These are phyloP conservation scores for Boletus edulis DNA, from an alignment of 768 basidiomycete genomes.

Conservation along the genomic window DNA sequence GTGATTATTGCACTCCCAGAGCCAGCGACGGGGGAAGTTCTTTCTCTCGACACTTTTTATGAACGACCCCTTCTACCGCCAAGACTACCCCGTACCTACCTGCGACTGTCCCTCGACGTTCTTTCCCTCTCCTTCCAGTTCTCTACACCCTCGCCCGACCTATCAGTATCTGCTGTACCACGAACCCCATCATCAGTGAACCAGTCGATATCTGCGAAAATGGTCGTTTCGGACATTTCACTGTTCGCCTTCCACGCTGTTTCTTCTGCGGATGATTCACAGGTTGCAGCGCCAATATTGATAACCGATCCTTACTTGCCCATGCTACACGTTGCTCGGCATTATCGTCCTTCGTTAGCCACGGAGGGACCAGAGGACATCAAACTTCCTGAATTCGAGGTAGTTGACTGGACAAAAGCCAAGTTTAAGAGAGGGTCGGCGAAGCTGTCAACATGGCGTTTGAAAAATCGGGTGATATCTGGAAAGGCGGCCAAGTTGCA, in stretches of 20 bases:
- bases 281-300: slow-evolving; percentile 59
- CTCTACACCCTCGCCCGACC: slow-evolving; percentile 5
- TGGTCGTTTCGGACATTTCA: slow-evolving; percentile 48
- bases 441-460: slow-evolving; percentile 64
- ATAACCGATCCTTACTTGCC: slow-evolving; percentile 70
- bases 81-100: slow-evolving; percentile 44
- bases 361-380: slow-evolving; percentile 20
- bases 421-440: slow-evolving; percentile 40
- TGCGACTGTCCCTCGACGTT: slow-evolving; percentile 51
- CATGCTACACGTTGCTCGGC: slow-evolving; percentile 49
- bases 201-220: slow-evolving; percentile 11
- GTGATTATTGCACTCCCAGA: slow-evolving; percentile 47
- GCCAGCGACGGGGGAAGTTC: slow-evolving; percentile 1
- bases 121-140: slow-evolving; percentile 19
- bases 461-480: slow-evolving; percentile 31
- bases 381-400: slow-evolving; percentile 53
- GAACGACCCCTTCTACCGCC: slow-evolving; percentile 60
- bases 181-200: not conserved
- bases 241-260: slow-evolving; percentile 47
- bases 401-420: slow-evolving; percentile 61
- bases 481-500: slow-evolving; percentile 14
- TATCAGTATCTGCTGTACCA: not conserved
- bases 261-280: slow-evolving; percentile 18
- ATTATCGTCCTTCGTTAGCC: slow-evolving; percentile 40
- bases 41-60: slow-evolving; percentile 44